Evolutionary conservation across 495 filamentous ascomycete species (phyloP).

Genomic region (Penicillium bovifimosum): DNA sequence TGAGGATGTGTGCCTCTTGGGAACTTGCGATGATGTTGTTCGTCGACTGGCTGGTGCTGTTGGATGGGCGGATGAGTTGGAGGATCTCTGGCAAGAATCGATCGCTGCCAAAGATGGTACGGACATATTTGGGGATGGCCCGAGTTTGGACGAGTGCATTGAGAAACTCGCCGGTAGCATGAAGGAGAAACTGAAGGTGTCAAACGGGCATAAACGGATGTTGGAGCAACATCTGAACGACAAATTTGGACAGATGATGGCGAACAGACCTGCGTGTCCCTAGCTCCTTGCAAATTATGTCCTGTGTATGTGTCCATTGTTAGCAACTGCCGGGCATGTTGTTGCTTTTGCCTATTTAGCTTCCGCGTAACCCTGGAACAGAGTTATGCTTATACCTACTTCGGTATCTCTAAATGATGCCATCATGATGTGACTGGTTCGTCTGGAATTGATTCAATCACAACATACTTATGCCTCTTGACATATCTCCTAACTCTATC

Average conservation of each 20-base stretch:
- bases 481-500: not conserved
- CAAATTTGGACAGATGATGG: conserved; percentile 14
- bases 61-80: conserved; percentile 78
- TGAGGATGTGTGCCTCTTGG: conserved; percentile 63
- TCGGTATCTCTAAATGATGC: conserved; percentile 12
- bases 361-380: not conserved
- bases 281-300: too few species aligned
- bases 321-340: too few species aligned
- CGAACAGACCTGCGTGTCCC: not conserved
- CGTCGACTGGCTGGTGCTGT: conserved; percentile 64
- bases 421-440: conserved; percentile 12
- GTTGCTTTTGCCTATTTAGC: not conserved
- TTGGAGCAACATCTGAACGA: conserved; percentile 22
- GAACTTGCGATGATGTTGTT: conserved; percentile 72
- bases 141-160: conserved; percentile 39
- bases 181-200: conserved; percentile 20
- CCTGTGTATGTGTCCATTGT: too few species aligned
- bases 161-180: conserved; percentile 29
- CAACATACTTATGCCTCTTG: not conserved
- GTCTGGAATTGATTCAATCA: not conserved
- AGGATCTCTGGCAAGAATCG: conserved; percentile 51
- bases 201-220: conserved; percentile 26
- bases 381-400: not conserved
- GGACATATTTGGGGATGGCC: conserved; percentile 10
- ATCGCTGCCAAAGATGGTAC: conserved; percentile 20